Evolutionary conservation across 129 eudicot genomes (phyloP), one percentile per base, ranked within the genome.

Genomic region (Pulicaria dysenterica): DNA sequence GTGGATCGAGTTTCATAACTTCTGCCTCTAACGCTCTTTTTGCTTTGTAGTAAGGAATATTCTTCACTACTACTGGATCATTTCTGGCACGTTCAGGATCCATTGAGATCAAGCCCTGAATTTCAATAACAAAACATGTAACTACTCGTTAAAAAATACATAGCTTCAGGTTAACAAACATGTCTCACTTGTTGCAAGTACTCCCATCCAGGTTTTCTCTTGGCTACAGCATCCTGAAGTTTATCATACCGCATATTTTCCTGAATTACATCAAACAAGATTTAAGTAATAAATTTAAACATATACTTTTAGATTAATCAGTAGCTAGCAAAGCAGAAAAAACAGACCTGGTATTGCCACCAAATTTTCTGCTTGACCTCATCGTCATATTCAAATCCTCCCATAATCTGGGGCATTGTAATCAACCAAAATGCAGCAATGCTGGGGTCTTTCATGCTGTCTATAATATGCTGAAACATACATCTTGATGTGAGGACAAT

Each of bases 401-500:
- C 98, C 85, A 93, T 80, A 53, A 93, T 86, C 80, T 93, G 92
- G 40, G 98, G 98, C 84, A 93, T 80, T 3, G 98, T 82, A 39
- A 93, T 79, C 81, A 93, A 70, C 98, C 96, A 93, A 85, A 93
- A 93, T 43, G 95, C 95, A 78, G 92, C 98, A 79, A 93, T 93
- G 81, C 93, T 93, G 14, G 98, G 98, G 73, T 93, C 98, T 80
- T 90, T 93, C 96, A 93, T 93, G 78, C 95, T 93, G 69, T 87
- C 74, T 63, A 84, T 79, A 49, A 93, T 85, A 82, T 87, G 95
- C 98, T 93, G 95, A 73, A 78, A 67, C 7, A 51, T 58, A 79
- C 42, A 76, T 48, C 69, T 55, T 67, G 24, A 68, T 45, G 19
- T 19, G 58, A 76, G 60, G 10, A 64, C 45, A 37, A 37, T 13